phyloP scores from a whole-genome alignment of 2,329 filamentous ascomycete genomes.

The Pseudocercospora vitis region DNA sequence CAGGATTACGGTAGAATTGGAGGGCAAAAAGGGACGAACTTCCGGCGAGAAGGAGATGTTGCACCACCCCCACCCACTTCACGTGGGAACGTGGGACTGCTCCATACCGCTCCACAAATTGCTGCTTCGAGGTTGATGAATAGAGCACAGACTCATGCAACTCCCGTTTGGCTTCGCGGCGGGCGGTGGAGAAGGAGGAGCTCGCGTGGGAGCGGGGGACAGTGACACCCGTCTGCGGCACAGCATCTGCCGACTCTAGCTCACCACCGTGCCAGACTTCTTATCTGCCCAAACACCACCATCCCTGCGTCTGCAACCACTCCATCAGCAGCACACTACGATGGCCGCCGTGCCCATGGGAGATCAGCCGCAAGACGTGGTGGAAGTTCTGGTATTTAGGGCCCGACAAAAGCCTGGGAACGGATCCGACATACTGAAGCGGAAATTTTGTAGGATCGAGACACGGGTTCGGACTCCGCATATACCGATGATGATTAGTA shows the following conservation, averaged over 20 bases:
- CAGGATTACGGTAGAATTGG: not conserved
- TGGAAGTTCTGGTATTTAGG: not conserved
- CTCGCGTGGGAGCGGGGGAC: not conserved
- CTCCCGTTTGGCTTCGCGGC: no score
- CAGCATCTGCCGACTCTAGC: not conserved
- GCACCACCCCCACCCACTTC: no score
- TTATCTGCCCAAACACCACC: not conserved
- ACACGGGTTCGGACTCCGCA: not conserved
- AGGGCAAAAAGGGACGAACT: no score
- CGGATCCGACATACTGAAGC: no score
- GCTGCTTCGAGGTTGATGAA: not conserved
- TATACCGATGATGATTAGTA: slow-evolving; percentile 11
- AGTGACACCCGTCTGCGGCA: not conserved
- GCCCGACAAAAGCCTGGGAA: no score
- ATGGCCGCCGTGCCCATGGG: not conserved
- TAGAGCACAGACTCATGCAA: no score
- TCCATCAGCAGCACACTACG: not conserved
- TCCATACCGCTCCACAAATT: not conserved
- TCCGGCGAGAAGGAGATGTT: no score
- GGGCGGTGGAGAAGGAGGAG: not conserved
- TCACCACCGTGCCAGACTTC: not conserved
- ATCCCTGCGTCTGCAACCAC: not conserved
- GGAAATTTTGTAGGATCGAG: not conserved
- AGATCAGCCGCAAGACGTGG: not conserved
- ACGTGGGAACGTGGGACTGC: no score